phyloP scores from a whole-genome alignment of 306 rosid genomes.

The Morella rubra region DNA sequence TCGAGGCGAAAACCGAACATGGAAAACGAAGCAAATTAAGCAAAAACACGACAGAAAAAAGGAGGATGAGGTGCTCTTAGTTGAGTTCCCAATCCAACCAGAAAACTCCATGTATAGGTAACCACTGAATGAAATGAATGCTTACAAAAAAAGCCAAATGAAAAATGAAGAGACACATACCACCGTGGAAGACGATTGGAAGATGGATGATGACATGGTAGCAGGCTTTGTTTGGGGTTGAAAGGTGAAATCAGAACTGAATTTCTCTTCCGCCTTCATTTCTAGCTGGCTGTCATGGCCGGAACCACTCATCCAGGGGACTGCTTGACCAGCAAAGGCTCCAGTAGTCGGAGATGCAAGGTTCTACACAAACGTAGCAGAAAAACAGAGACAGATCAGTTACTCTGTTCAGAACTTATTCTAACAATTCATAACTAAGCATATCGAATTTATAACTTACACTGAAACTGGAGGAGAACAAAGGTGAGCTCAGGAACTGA shows the following conservation, averaged over 20 bases:
- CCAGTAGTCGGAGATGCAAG: conserved; percentile 67
- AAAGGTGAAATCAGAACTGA: conserved; percentile 62
- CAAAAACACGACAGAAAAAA: no score
- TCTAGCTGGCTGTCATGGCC: conserved; percentile 33
- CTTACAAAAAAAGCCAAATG: no score
- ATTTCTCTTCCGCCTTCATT: conserved; percentile 41
- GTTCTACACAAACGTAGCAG: conserved; percentile 39
- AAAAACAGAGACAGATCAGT: conserved; percentile 23
- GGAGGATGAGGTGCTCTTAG: no score
- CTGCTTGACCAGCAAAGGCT: conserved; percentile 46
- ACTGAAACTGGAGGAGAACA: conserved; percentile 49
- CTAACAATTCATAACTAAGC: background rate
- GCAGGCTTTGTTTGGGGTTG: conserved; percentile 48
- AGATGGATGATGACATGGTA: conserved; percentile 25
- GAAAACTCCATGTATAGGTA: background rate
- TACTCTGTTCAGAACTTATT: background rate
- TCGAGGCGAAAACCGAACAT: no score
- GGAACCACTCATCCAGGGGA: conserved; percentile 44
- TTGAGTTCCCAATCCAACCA: no score
- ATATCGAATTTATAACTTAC: conserved; percentile 41
- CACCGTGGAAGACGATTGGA: conserved; percentile 49
- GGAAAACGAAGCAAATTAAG: no score
- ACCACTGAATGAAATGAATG: background rate
- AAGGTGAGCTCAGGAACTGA: conserved; percentile 52
- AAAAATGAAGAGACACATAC: conserved; percentile 27